These are phyloP conservation scores for Stachybotrys chlorohalonatus DNA, from an alignment of 2,329 filamentous ascomycete genomes.

Conservation along the genomic window DNA sequence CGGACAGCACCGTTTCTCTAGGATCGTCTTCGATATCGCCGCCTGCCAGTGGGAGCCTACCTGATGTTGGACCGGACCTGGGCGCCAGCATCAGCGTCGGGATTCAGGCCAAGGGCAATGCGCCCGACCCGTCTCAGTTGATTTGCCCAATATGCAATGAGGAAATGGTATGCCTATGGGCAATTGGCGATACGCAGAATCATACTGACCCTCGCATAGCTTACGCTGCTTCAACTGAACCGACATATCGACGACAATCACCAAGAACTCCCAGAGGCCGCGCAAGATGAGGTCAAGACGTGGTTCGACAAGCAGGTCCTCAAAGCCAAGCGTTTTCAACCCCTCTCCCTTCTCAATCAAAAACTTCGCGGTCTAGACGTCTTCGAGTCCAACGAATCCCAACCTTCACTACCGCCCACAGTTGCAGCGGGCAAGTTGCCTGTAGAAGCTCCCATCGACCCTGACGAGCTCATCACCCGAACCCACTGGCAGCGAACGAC, in stretches of 20 bases:
- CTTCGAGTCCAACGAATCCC: conserved; percentile 81
- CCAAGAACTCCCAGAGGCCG: conserved; percentile 77
- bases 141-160: conserved; percentile 97
- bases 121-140: conserved; percentile 48
- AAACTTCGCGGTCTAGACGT: conserved; percentile 88
- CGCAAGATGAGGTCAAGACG: conserved; percentile 90
- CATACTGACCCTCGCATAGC: conserved; percentile 32
- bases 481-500: conserved; percentile 80
- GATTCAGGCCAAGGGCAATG: conserved; percentile 41
- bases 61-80: conserved; percentile 68
- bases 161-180: conserved; percentile 65
- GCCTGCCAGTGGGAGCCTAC: conserved; percentile 49
- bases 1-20: conserved; percentile 68
- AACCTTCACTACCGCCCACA: conserved; percentile 19
- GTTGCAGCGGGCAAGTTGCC: conserved; percentile 28
- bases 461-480: conserved; percentile 82
- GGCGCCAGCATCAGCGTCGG: conserved; percentile 68
- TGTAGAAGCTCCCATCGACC: conserved; percentile 49
- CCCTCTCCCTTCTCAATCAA: conserved; percentile 83
- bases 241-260: conserved; percentile 77
- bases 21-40: conserved; percentile 64
- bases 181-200: not conserved
- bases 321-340: conserved; percentile 89
- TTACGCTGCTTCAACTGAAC: conserved; percentile 89
- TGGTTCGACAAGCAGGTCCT: conserved; percentile 95